Conservation (phyloP, 441 rosid species). For the Populus hybrid region DNA sequence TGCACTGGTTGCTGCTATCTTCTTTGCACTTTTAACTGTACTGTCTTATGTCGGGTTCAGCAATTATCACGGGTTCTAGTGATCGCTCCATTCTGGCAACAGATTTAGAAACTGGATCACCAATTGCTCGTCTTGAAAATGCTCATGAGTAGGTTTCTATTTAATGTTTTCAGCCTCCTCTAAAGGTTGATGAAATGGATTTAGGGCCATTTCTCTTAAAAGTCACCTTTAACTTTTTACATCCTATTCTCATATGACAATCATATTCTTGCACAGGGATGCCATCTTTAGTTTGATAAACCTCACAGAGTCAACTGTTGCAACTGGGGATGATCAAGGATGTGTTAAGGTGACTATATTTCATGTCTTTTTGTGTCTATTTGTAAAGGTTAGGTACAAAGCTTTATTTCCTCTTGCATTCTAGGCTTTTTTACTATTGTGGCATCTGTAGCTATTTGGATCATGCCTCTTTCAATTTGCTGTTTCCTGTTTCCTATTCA, state of each 20-base stretch:
- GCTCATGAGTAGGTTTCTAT: conserved; percentile 64
- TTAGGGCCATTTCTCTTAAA: neutral
- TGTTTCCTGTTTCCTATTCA: neutral
- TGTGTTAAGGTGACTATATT: conserved; percentile 65
- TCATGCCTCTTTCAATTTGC: neutral
- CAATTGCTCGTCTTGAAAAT: conserved; percentile 71
- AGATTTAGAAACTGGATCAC: conserved; percentile 82
- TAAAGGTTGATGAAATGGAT: neutral
- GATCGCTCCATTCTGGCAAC: conserved; percentile 79
- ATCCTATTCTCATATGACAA: neutral
- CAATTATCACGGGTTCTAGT: conserved; percentile 67
- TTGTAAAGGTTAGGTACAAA: neutral
- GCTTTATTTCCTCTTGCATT: neutral
- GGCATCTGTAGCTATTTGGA: neutral
- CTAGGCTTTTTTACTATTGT: neutral
- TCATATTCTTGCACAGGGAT: conserved; percentile 40
- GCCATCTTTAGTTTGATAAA: conserved; percentile 74
- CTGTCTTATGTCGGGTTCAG: conserved; percentile 26
- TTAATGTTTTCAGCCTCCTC: neutral
- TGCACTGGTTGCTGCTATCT: neutral
- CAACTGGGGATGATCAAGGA: conserved; percentile 96
- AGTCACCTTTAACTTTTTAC: neutral
- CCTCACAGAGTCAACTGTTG: conserved; percentile 73
- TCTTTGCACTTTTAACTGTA: neutral
- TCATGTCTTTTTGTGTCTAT: too few relatives aligned